Base-by-base conservation (phyloP, 257 asterid genomes). In the Petunia secreta region DNA sequence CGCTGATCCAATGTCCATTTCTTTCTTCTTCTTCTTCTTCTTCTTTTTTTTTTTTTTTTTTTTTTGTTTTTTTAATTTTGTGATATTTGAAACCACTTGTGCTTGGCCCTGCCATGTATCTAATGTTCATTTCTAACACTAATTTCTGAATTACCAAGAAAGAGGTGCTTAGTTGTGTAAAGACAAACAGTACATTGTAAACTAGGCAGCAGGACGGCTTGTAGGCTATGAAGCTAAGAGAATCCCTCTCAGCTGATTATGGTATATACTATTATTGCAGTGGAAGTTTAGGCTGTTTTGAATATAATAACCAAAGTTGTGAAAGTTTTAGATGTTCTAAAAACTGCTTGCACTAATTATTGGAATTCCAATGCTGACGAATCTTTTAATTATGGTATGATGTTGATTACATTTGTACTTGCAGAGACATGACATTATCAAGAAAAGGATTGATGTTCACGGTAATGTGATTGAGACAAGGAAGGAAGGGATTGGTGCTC, bases 371-470 rank as follows among this genome's bases (percentile, higher is more conserved):
- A 48, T 5, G 44, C 43, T 1, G 2, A 50, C 14, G 59, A 11
- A 34, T 75, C 54, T 58, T 62, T 16, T 76, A 63, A 25, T 76
- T 77, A 78, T 82, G 82, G 44, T 80, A 46, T 83, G 79, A 83
- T 75, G 4, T 66, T 52, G 71, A 53, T 85, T 89, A 63, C 81
- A 11, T 85, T 53, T 68, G 36, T 68, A 77, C 81, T 77, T 89
- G 89, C 97, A 94, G 99, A 92, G 90, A 84, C 99, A 96, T 89
- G 98, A 96, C 86, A 94, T 96, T 75, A 91, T 85, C 85, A 96
- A 96, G 91, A 96, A 87, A 88, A 91, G 99, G 88, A 90, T 96
- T 50, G 98, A 96, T 89, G 88, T 84, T 79, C 90, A 85, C 83
- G 98, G 99, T 79, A 96, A 92, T 90, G 93, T 91, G 53, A 96